These are phyloP conservation scores for Thermomucor indicae-seudaticae DNA, from an alignment of 371 early-diverging fungal species.

Conservation along the genomic window DNA sequence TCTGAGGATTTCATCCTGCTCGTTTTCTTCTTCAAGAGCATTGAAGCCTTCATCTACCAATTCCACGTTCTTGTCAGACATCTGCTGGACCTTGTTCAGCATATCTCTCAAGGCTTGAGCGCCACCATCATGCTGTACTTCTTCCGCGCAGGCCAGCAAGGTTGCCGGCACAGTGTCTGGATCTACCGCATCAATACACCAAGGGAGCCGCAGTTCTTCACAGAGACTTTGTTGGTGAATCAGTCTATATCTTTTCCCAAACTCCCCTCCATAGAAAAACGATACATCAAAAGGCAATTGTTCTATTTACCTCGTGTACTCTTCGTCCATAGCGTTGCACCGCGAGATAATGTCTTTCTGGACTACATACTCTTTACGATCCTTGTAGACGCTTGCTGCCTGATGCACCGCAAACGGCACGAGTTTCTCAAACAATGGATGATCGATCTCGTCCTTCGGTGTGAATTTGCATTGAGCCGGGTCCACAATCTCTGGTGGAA, in stretches of 20 bases:
- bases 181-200: conserved; percentile 43
- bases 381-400: conserved; percentile 76
- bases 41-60: conserved; percentile 65
- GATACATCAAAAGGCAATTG: neutral
- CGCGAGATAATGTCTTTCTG: conserved; percentile 57
- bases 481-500: conserved; percentile 28
- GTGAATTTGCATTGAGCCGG: conserved; percentile 22
- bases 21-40: conserved; percentile 68
- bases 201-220: conserved; percentile 19
- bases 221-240: conserved; percentile 9
- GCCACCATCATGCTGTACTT: conserved; percentile 73
- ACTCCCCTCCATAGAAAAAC: too few relatives aligned
- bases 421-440: conserved; percentile 77
- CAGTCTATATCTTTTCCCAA: too few relatives aligned
- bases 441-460: conserved; percentile 47
- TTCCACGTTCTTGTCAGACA: conserved; percentile 45
- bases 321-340: conserved; percentile 58
- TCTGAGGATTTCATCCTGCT: conserved; percentile 63
- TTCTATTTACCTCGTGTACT: conserved; percentile 48
- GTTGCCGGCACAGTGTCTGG: conserved; percentile 57
- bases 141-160: conserved; percentile 63
- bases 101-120: conserved; percentile 56
- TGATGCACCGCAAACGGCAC: conserved; percentile 91
- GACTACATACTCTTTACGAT: conserved; percentile 70
- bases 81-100: conserved; percentile 52